Base-by-base conservation (phyloP, 106 monocot species). In the Acorus gramineus region DNA sequence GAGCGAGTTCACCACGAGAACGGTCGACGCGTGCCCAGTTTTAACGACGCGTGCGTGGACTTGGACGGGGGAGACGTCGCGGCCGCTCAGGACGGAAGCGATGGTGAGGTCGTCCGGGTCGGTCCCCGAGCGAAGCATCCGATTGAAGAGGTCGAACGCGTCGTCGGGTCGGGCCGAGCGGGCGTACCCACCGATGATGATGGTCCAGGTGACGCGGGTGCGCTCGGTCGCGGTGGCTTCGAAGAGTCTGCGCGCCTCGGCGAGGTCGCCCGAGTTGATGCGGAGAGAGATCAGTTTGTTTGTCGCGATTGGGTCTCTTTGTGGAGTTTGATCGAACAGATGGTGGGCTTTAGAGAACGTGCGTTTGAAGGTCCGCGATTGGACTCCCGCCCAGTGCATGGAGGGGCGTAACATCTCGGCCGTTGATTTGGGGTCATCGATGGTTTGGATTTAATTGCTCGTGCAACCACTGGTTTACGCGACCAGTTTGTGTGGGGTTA, bases 241-340 rank as follows among this genome's bases (percentile, higher is more conserved):
- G 48, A 96, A 87, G 42, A 96, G 71, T 28, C 11, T 47, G 5
- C 56, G 63, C 2, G 90, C 86, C 13, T 87, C 87, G 3, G 61
- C 61, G 4, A 90, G 43, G 44, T 70, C 50, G 11, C 95, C 90
- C 9, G 52, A 68, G n/a, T 68, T 80, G 56, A 69, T 77, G 60
- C 90, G 87, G 8, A 84, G 82, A 2, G 78, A 87, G 55, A 96
- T 80, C 81, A 90, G 82, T 62, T 76, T 80, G 77, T 96, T 90
- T 7, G 66, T 54, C 2, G 95, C 66, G 72, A 85, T 76, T 42
- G 66, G 74, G 63, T 96, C 79, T 64, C 56, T 79, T 44, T 66
- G 47, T 11, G 90, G 85, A 90, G 90, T 87, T 77, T 72, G 74
- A 59, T 96, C 87, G 79, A 96, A 81, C 80, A 96, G 8, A 46